Percentiles rank a stretch among this genome's conserved stretches.
These are phyloP conservation scores for Trichoderma sp. DNA, from an alignment of 2,329 filamentous ascomycete genomes.

Conservation along the genomic window DNA sequence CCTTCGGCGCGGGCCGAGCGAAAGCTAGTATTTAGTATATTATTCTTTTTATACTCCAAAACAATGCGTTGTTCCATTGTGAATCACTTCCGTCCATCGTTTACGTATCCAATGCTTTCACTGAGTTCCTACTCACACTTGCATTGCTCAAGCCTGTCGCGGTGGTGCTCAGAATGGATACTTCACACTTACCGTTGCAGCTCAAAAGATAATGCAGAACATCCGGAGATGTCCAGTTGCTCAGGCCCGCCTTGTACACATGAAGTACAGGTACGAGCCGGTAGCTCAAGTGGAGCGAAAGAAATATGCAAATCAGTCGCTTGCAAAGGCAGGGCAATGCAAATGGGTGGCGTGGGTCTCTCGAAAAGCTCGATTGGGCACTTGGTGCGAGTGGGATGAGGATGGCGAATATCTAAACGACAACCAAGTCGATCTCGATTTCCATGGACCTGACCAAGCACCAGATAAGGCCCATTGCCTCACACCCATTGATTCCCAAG, in stretches of 20 bases:
- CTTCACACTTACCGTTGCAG: neutral
- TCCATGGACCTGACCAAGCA: neutral
- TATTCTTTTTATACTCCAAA: neutral
- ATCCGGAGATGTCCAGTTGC: neutral
- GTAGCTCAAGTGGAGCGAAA: neutral
- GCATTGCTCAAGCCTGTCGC: neutral
- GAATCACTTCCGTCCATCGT: neutral
- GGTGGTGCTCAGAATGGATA: no score
- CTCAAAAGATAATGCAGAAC: neutral
- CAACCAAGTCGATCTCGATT: neutral
- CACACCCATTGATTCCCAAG: neutral
- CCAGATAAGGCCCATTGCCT: neutral
- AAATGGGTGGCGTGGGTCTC: slow-evolving; percentile 27
- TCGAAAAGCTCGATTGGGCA: slow-evolving; percentile 26
- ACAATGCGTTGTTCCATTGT: neutral
- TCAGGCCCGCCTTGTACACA: neutral
- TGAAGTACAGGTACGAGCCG: neutral
- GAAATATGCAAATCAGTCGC: neutral
- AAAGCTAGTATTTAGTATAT: neutral
- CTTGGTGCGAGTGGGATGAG: slow-evolving; percentile 15
- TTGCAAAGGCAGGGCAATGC: neutral
- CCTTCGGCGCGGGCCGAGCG: neutral
- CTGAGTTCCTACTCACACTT: neutral
- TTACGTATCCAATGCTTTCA: neutral
- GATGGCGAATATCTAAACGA: neutral